Evolutionary conservation across 1,139 yeast species (phyloP), one percentile per base, ranked within the genome.

Genomic region (Magnusiomyces tetraspermus): DNA sequence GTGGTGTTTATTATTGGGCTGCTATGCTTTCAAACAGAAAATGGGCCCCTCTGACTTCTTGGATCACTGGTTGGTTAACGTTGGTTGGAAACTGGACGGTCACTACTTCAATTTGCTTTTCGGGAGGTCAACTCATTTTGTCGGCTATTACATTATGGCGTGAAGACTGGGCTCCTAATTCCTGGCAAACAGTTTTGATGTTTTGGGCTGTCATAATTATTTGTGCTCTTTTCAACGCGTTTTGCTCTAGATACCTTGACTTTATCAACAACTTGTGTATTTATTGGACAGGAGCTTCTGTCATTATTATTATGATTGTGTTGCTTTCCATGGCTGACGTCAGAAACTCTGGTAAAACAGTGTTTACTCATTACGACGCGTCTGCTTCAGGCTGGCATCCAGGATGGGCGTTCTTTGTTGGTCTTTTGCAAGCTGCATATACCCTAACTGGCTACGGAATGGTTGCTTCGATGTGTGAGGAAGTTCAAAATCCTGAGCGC

Each of bases 361-460:
- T 60, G 11, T 60, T 61, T 46, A 59, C 58, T 19, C 57, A 55
- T 21, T 61, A 58, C 56, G 55, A 59, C 50, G 61, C 61, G 37
- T 51, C 58, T n/a, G 60, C 63, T 26, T 54, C 54, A 8, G 63
- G 61, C 31, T 61, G 62, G 62, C 56, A 60, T 17, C 51, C 57
- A 41, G 61, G 60, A 2, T 61, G 61, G 51, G 63, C 59, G 2
- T 59, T 60, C 57, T 59, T 60, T 48, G 57, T 85, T 33, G 94
- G 94, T 0, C 76, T 86, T 51, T 89, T 85, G 63, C 85, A 86
- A 59, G 81, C 90, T 0, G 82, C 87, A 36, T 85, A 85, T 66
- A 85, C 92, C 23, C 71, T 85, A 60, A 85, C 87, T 57, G 95
- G 95, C 0, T 86, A 84, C 65, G 94, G 94, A 24, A 80, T 85